Conservation (phyloP, 108 stramenopile genomes). For the Chaetoceros muelleri region DNA sequence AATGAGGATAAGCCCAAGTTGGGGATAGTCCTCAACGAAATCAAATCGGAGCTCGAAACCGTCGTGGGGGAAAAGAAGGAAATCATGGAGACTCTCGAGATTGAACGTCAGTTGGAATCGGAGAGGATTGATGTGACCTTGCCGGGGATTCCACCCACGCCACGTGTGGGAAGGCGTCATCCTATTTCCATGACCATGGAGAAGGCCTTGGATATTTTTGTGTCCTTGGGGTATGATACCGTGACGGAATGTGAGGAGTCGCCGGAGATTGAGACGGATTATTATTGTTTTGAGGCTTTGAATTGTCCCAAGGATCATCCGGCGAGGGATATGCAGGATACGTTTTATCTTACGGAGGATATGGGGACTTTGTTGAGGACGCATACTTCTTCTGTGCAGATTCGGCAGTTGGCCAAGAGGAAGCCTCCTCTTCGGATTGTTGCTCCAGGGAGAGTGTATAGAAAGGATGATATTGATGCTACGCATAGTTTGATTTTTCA, state of each 20-base stretch:
- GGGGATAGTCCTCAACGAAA: slow-evolving; percentile 29
- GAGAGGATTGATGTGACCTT: slow-evolving; percentile 36
- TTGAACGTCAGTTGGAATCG: slow-evolving; percentile 19
- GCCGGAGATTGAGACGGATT: slow-evolving; percentile 38
- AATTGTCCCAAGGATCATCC: slow-evolving; percentile 87
- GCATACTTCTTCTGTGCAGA: slow-evolving; percentile 95
- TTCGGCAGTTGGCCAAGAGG: slow-evolving; percentile 58
- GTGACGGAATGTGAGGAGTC: slow-evolving; percentile 28
- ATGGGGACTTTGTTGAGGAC: slow-evolving; percentile 68
- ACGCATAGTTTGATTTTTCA: slow-evolving; percentile 94
- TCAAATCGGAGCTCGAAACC: slow-evolving; percentile 24
- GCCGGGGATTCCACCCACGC: slow-evolving; percentile 15
- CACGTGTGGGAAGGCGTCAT: slow-evolving; percentile 26
- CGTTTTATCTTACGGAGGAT: slow-evolving; percentile 81
- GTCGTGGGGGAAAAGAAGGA: slow-evolving; percentile 15
- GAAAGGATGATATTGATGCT: slow-evolving; percentile 92
- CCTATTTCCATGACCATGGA: slow-evolving; percentile 41
- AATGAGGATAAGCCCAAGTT: slow-evolving; percentile 35
- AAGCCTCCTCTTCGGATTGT: slow-evolving; percentile 67
- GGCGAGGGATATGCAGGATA: slow-evolving; percentile 77
- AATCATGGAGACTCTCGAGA: slow-evolving; percentile 11
- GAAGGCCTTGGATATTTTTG: slow-evolving; percentile 33
- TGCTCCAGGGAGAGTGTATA: slow-evolving; percentile 89
- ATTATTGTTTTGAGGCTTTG: slow-evolving; percentile 58
- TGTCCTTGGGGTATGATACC: slow-evolving; percentile 34